Evolutionary conservation across 176 grass and related monocot genomes (phyloP).

Genomic region (Hyparrhenia diplandra): DNA sequence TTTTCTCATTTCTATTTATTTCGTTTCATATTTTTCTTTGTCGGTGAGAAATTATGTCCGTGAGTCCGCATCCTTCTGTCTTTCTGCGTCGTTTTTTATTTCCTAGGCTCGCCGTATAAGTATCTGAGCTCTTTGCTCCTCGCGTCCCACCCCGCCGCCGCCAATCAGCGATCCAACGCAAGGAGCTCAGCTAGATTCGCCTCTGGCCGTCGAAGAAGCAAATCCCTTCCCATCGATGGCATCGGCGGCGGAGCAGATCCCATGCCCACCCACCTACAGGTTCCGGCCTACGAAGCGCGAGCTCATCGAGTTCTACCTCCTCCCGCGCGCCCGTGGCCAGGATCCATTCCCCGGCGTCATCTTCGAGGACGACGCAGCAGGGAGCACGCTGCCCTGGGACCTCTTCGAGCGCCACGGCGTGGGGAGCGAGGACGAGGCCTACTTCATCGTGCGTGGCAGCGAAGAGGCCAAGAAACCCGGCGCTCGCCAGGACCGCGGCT

Average conservation of each 20-base stretch:
- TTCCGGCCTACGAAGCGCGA: not conserved
- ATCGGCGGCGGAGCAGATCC: not conserved
- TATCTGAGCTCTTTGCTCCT: no score
- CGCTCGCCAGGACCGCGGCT: not conserved
- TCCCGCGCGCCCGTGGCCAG: not conserved
- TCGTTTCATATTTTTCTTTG: no score
- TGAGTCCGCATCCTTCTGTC: no score
- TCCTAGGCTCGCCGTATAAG: no score
- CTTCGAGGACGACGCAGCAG: not conserved
- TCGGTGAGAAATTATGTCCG: no score
- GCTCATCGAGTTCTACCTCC: not conserved
- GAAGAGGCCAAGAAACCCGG: not conserved
- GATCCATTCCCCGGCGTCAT: not conserved
- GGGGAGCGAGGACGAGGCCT: not conserved
- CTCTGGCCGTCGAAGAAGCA: no score
- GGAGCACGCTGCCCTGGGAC: slow-evolving; percentile 2
- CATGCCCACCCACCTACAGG: not conserved
- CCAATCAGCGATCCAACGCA: no score
- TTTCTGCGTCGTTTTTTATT: no score
- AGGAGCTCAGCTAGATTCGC: no score
- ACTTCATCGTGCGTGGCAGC: not conserved
- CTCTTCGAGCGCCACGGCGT: slow-evolving; percentile 15
- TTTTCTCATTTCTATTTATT: no score
- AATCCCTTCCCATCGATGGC: no score
- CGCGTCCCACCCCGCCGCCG: no score